Base-by-base conservation (phyloP, 192 early-diverging fungal genomes). In the Paraglomus brasilianum region DNA sequence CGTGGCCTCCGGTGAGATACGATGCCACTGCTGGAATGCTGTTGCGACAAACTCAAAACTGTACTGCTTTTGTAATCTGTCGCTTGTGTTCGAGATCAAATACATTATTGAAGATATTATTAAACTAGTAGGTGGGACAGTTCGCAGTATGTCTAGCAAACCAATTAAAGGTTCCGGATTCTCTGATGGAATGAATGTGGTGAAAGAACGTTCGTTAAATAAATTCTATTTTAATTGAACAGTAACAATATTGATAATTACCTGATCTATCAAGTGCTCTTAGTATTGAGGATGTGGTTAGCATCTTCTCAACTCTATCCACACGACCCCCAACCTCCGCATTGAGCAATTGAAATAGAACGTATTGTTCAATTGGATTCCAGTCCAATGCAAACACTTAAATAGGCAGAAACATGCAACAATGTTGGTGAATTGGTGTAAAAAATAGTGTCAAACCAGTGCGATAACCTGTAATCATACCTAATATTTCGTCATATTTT, bases 401-500 rank as follows among this genome's bases (percentile, higher is more conserved):
- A n/a, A 30, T 30, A 30, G 30, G 30, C 64, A 66, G 17, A 9
- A 51, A 19, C 15, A 66, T 53, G 14, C 19, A 45, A 45, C 39
- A n/a, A 11, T 45, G 14, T 63, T 11, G 22, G 10, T 9, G 22
- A 45, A 46, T 10, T 41, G 21, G 39, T 46, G 4, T n/a, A 63
- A 42, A 46, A 62, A 14, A 21, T 46, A 7, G 42, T 21, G 11
- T 45, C 15, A 15, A n/a, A 17, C 14, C 21, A 17, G 41, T 10
- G 38, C 24, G 2, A 51, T 13, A n/a, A 6, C 1, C 6, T 13
- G 6, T 49, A 63, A 63, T 5, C 64, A 11, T 66, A 66, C 64
- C 64, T 6, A 66, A n/a, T n/a, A 66, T 15, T 49, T 66, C 64
- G 50, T 66, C 64, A 48, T 42, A 66, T 49, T 66, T 38, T 6